Conservation (phyloP, 2,329 filamentous ascomycete genomes). For the Elsinoe perseae region DNA sequence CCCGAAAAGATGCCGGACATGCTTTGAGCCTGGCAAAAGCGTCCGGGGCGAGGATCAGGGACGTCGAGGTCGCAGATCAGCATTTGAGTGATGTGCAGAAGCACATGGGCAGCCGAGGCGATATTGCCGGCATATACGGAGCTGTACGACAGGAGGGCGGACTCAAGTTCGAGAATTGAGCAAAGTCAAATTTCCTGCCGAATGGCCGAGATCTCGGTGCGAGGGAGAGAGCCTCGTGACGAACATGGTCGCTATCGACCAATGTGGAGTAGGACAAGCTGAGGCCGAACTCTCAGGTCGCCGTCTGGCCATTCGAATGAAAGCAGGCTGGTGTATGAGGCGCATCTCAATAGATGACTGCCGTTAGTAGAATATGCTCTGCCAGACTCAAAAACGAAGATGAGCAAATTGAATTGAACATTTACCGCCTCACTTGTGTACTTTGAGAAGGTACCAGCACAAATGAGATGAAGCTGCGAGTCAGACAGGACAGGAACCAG, state of each 20-base stretch:
- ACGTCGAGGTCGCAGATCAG: conserved; percentile 58
- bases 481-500: not conserved
- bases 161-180: conserved; percentile 55
- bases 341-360: not conserved
- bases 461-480: conserved; percentile 7
- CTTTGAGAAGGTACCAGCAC: conserved; percentile 2
- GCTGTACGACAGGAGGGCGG: conserved; percentile 67
- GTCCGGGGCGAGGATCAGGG: conserved; percentile 55
- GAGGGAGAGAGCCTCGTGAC: not conserved
- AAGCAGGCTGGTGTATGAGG: conserved; percentile 8
- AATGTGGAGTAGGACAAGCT: not conserved
- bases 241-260: no score
- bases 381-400: not conserved
- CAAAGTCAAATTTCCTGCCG: not conserved
- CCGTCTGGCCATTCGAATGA: not conserved
- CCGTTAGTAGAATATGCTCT: not conserved
- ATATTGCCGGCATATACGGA: conserved; percentile 78
- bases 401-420: not conserved
- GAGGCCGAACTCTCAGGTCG: not conserved
- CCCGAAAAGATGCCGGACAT: conserved; percentile 73
- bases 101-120: conserved; percentile 61
- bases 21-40: conserved; percentile 58
- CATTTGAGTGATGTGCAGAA: conserved; percentile 64
- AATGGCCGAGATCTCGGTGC: conserved; percentile 6
- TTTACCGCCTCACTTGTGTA: conserved; percentile 8